Base-by-base conservation (phyloP, 345 rosid genomes). In the Anacardium occidentale region DNA sequence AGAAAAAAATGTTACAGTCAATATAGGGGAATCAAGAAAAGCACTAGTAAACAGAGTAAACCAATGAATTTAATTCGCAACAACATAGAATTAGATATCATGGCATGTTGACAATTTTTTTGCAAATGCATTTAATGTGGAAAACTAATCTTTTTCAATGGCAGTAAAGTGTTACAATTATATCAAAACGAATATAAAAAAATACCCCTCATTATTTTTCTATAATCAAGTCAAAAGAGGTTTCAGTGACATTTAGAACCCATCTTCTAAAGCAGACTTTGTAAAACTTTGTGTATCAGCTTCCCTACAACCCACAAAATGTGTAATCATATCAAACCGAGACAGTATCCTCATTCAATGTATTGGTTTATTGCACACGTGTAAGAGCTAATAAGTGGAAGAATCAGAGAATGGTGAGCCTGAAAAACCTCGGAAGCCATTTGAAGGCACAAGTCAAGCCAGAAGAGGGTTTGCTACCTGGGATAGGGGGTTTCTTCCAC, bases 1-100 rank as follows among this genome's bases (percentile, higher is more conserved):
- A 54, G 53, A 64, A 55, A 72, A 52, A 75, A 50, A 29, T 45
- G 25, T 13, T 64, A 62, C 24, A 62, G 64, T 73, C 77, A 85
- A 83, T 32, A 57, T 17, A 40, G 71, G 59, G 37, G 60, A 52
- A 55, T 37, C 21, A 21, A 68, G 37, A 26, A 40, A 25, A 61
- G 64, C 22, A 21, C 37, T 54, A 45, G 18, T 32, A 66, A 0
- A 21, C 52, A 26, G 26, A 21, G 50, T 22, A 13, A 25, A 29
- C 64, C 14, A 45, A 70, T 57, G 17, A 18, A 45, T 54, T 61
- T 20, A 32, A 7, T 13, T 24, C 10, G 24, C 40, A 17, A 13
- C 32, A 10, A 50, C 17, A 5, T 21, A 69, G 25, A 65, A 48
- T 48, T 53, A 26, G 47, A 48, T 21, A 13, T 48, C 55, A 47